Base-by-base conservation (phyloP, 345 rosid species). In the Camelina hispida region DNA sequence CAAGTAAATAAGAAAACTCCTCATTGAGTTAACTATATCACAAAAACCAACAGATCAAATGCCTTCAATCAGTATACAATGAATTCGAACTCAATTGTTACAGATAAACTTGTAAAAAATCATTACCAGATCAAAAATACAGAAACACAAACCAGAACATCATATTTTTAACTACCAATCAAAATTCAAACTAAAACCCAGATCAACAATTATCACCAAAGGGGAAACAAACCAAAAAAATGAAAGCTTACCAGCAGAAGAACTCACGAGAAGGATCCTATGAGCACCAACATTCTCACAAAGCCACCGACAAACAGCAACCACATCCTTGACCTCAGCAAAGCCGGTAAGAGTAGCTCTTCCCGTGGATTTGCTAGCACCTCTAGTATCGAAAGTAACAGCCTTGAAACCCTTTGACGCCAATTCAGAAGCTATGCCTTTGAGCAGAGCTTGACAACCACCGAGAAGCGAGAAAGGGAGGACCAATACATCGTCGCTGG, bases 351-450 rank as follows among this genome's bases (percentile, higher is more conserved):
- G 85, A 72, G 99, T 90, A 79, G 99, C 83, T 52, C 64, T 86
- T 17, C 97, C 97, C 1, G 96, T 88, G 35, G 99, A 93, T 81
- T 81, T 86, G 1, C 97, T 92, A 13, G 85, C 98, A 22, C 99
- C 96, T 83, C 97, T 88, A 79, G 92, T 92, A 71, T 95, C 99
- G 74, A 92, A 95, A 40, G 98, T 93, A 43, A 88, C 91, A 44
- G 97, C 82, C 16, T 22, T 68, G 76, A 74, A 87, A 35, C 97
- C 96, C 14, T 81, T 87, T 5, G 40, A 79, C 2, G 93, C 91
- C 50, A 95, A 43, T 40, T 86, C 86, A 79, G 82, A 78, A 7
- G 97, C 94, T 18, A 95, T 89, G 56, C 98, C 97, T 74, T 66
- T 83, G 70, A 93, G 76, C 25, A 92, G 87, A 50, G 68, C 88